phyloP scores from a whole-genome alignment of 2,329 filamentous ascomycete genomes.

The Cryphonectria japonica region DNA sequence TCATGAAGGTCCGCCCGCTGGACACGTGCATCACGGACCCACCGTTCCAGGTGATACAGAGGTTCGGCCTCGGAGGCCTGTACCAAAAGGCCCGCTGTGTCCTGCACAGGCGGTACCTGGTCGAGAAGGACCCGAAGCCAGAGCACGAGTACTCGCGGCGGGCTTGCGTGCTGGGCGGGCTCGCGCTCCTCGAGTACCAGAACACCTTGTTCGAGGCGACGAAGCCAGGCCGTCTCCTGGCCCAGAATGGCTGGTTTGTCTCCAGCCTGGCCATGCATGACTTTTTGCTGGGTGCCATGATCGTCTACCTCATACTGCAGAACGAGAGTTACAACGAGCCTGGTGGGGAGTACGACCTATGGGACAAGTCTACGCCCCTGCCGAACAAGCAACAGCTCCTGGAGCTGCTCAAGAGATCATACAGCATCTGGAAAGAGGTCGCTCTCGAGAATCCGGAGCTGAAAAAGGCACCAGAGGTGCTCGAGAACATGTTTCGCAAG shows the following conservation, averaged over 20 bases:
- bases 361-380: constrained; percentile 37
- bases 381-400: constrained; percentile 46
- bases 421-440: constrained; percentile 49
- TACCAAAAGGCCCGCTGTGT: constrained; percentile 61
- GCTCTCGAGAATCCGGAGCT: constrained; percentile 44
- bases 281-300: constrained; percentile 64
- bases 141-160: constrained; percentile 58
- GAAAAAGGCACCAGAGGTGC: constrained; percentile 50
- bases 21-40: constrained; percentile 54
- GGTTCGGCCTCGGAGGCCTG: constrained; percentile 55
- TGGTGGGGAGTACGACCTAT: constrained; percentile 41
- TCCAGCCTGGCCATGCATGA: constrained; percentile 62
- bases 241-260: constrained; percentile 59
- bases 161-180: constrained; percentile 54
- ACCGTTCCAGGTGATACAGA: constrained; percentile 52
- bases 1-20: constrained; percentile 53
- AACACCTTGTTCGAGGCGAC: constrained; percentile 51
- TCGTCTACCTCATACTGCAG: constrained; percentile 58
- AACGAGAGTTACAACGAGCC: constrained; percentile 46
- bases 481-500: constrained; percentile 51
- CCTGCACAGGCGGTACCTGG: constrained; percentile 57
- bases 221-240: constrained; percentile 57
- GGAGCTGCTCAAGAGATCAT: constrained; percentile 46
- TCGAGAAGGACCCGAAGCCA: constrained; percentile 44
- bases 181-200: constrained; percentile 54